Base-by-base conservation (phyloP, 164 flowering plant species). In the Tetrastigma voinierianum region DNA sequence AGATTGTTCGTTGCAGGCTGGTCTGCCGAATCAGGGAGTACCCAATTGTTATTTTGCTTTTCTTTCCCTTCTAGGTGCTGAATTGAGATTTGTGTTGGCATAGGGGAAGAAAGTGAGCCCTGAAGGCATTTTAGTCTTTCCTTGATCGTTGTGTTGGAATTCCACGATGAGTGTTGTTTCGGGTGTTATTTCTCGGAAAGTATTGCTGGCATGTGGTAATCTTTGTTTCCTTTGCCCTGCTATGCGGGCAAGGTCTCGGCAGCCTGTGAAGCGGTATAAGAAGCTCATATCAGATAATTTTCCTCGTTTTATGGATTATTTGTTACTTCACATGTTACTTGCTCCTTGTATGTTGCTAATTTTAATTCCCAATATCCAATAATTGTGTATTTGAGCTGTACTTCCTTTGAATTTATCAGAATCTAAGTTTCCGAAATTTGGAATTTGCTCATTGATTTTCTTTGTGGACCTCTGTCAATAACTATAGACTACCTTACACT, bases 191-290 rank as follows among this genome's bases (percentile, higher is more conserved):
- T 95, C 99, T 15, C 79, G 95, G 78, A 85, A 87, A 76, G 86
- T 95, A 14, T 70, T 92, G 82, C 98, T 97, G 0, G 84, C 78
- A 14, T 95, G 99, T 47, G 99, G 91, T 45, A 84, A 76, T 65
- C 83, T 95, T 46, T 95, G 99, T 74, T 78, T 88, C 78, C 89
- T 84, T 70, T 95, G 96, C 67, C 99, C 99, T 17, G 76, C 84
- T 15, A 51, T 95, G 89, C 71, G 96, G 44, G 76, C 98, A 0
- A 86, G 99, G 81, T 95, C 99, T 10, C 81, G 98, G 71, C 99
- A 95, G 80, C 99, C 99, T 7, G 93, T 95, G 48, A 95, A 95
- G 87, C 86, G 99, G 77, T 95, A 95, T 83, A 95, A 95, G 90
- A 90, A 95, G 83, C 81, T 95, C 60, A 79, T 95, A 40, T 65